These are phyloP conservation scores for Cryphonectria parasitica DNA, from an alignment of 2,329 filamentous ascomycete species.

Conservation along the genomic window DNA sequence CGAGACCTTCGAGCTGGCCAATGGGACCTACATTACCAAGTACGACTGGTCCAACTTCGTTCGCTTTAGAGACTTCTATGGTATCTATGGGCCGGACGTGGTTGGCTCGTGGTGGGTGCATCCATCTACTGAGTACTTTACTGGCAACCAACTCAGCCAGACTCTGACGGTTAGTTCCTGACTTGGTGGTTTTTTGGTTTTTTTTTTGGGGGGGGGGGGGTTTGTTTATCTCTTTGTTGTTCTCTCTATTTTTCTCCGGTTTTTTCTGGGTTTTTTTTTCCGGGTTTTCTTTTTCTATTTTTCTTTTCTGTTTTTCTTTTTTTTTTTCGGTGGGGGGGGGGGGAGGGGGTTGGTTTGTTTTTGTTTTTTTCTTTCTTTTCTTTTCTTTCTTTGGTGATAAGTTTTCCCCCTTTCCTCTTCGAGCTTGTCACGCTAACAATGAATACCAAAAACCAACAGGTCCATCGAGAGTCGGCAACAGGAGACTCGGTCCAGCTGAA, in stretches of 20 bases:
- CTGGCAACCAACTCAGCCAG: constrained; percentile 56
- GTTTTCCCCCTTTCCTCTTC: too few relatives aligned
- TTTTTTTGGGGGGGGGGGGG: too few relatives aligned
- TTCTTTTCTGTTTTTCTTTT: too few relatives aligned
- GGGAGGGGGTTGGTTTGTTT: too few relatives aligned
- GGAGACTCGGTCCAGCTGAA: constrained; percentile 57
- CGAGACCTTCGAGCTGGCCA: constrained; percentile 54
- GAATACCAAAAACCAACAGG: constrained; percentile 28
- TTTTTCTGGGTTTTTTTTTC: too few relatives aligned
- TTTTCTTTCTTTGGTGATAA: too few relatives aligned
- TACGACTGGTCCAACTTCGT: constrained; percentile 45
- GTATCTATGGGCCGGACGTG: constrained; percentile 52
- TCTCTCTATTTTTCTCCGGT: too few relatives aligned
- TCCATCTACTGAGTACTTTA: constrained; percentile 56
- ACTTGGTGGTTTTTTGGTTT: too few relatives aligned
- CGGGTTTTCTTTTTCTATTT: too few relatives aligned
- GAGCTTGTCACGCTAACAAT: not conserved
- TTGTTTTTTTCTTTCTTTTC: too few relatives aligned
- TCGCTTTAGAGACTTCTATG: constrained; percentile 49
- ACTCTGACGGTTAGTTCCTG: constrained; percentile 44
- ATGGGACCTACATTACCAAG: constrained; percentile 56
- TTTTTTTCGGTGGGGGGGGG: too few relatives aligned
- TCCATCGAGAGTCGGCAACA: constrained; percentile 54
- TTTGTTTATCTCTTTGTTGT: too few relatives aligned
- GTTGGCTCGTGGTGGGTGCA: constrained; percentile 59